phyloP scores from a whole-genome alignment of 208 protist species.

The Trypanosoma avium region DNA sequence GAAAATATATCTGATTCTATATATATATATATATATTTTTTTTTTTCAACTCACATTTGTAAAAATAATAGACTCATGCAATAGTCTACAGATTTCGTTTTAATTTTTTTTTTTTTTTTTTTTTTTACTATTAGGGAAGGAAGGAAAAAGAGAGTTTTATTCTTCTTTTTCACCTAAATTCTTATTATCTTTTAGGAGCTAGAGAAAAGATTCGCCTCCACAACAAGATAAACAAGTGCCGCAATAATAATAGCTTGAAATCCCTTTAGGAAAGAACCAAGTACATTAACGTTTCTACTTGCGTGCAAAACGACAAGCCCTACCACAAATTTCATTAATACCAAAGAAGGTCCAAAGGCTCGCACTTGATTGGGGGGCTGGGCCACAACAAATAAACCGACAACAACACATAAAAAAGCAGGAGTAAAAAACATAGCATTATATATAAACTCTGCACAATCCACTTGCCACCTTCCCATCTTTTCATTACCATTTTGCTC shows the following conservation, averaged over 20 bases:
- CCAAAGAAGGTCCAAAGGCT: conserved; percentile 28
- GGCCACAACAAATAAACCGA: conserved; percentile 29
- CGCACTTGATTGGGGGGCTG: conserved; percentile 53
- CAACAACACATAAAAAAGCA: conserved; percentile 20
- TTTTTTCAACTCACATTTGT: too few species aligned
- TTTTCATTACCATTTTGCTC: background rate
- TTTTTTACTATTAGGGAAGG: too few species aligned
- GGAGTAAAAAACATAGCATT: conserved; percentile 34
- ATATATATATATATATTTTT: too few species aligned
- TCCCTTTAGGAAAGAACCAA: conserved; percentile 13
- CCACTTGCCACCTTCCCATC: conserved; percentile 2
- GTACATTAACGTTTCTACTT: conserved; percentile 7
- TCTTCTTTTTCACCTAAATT: background rate
- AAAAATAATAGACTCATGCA: too few species aligned
- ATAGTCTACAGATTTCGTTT: too few species aligned
- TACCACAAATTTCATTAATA: conserved; percentile 39
- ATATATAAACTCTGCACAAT: conserved; percentile 45
- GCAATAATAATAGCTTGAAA: conserved; percentile 21
- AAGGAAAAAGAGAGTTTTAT: too few species aligned
- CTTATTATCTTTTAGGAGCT: background rate
- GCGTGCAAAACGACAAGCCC: conserved; percentile 32
- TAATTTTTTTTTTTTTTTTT: too few species aligned
- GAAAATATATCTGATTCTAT: too few species aligned
- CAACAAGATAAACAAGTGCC: conserved; percentile 17
- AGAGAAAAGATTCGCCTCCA: conserved; percentile 11